Conservation (phyloP, 2,329 filamentous ascomycete species). For the Botrytis paeoniae region DNA sequence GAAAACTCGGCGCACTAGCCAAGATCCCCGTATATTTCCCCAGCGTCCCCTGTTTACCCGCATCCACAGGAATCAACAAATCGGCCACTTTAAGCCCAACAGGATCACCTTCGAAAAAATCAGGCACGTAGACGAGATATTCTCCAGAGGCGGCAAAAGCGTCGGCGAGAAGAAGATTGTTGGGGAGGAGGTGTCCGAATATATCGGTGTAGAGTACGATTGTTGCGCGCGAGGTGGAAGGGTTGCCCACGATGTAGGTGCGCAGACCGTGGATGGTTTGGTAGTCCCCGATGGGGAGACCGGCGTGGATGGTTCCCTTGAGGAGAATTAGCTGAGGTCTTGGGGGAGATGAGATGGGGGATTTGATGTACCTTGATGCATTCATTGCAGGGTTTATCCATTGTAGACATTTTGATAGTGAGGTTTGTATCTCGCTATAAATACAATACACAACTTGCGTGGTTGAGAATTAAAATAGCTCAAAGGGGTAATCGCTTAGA, state of each 20-base stretch:
- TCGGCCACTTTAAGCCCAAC: conserved; percentile 39
- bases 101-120: conserved; percentile 38
- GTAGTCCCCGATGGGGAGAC: conserved; percentile 40
- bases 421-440: background rate
- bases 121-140: conserved; percentile 38
- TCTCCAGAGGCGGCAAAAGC: conserved; percentile 36
- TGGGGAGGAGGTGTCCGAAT: conserved; percentile 36
- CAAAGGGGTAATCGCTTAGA: background rate
- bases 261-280: conserved; percentile 40
- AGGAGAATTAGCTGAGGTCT: conserved; percentile 34
- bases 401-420: background rate
- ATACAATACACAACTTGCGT: background rate
- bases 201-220: conserved; percentile 38
- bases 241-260: conserved; percentile 41
- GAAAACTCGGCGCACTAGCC: conserved; percentile 35
- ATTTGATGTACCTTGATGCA: background rate
- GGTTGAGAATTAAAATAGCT: background rate
- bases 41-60: conserved; percentile 38
- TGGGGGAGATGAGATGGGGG: background rate
- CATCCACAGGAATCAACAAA: conserved; percentile 40
- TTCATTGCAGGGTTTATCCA: background rate
- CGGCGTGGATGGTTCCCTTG: conserved; percentile 42
- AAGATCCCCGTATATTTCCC: conserved; percentile 42
- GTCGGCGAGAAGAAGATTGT: conserved; percentile 39
- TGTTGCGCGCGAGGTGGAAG: conserved; percentile 34